A percentile compares a stretch with the other conserved stretches of the same genome.
Conservation (phyloP, 768 basidiomycete genomes). For the Auriscalpium orientale region DNA sequence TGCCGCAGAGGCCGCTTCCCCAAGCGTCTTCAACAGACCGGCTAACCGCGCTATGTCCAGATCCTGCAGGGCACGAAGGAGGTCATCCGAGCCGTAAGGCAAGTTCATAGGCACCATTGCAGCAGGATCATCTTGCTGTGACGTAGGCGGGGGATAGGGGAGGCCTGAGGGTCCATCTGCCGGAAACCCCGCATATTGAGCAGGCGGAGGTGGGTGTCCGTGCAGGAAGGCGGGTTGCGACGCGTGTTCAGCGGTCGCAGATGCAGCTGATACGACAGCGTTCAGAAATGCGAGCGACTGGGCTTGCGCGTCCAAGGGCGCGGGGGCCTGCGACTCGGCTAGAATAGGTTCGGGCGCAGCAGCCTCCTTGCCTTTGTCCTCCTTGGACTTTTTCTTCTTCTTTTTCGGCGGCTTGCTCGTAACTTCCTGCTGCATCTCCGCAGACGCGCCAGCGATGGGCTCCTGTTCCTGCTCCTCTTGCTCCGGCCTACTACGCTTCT, state of each 20-base stretch:
- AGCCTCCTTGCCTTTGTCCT: slow-evolving; percentile 29
- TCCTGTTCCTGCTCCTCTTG: too few species aligned
- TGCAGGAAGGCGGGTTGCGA: slow-evolving; percentile 19
- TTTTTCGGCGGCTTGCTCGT: slow-evolving; percentile 21
- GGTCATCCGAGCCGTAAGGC: slow-evolving; percentile 55
- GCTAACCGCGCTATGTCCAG: slow-evolving; percentile 68
- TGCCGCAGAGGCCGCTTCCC: slow-evolving; percentile 45
- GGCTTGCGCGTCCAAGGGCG: neutral
- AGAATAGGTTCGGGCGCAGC: slow-evolving; percentile 16
- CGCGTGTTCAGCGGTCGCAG: slow-evolving; percentile 29
- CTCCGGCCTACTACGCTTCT: slow-evolving; percentile 9
- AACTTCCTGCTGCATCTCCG: neutral
- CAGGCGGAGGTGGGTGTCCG: slow-evolving; percentile 3
- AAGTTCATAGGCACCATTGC: slow-evolving; percentile 25
- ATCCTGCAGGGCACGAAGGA: slow-evolving; percentile 65
- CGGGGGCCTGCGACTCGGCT: neutral
- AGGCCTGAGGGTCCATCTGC: slow-evolving; percentile 2
- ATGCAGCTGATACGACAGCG: slow-evolving; percentile 58
- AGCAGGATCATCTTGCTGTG: slow-evolving; percentile 8
- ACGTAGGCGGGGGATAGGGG: slow-evolving; percentile 27
- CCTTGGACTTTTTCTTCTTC: slow-evolving; percentile 28
- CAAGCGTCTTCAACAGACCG: slow-evolving; percentile 54
- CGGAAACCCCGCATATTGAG: neutral
- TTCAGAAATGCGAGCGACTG: slow-evolving; percentile 49
- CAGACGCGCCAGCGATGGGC: neutral